These are phyloP conservation scores for Blastosporella zonata DNA, from an alignment of 1,284 basidiomycete genomes.

Conservation along the genomic window DNA sequence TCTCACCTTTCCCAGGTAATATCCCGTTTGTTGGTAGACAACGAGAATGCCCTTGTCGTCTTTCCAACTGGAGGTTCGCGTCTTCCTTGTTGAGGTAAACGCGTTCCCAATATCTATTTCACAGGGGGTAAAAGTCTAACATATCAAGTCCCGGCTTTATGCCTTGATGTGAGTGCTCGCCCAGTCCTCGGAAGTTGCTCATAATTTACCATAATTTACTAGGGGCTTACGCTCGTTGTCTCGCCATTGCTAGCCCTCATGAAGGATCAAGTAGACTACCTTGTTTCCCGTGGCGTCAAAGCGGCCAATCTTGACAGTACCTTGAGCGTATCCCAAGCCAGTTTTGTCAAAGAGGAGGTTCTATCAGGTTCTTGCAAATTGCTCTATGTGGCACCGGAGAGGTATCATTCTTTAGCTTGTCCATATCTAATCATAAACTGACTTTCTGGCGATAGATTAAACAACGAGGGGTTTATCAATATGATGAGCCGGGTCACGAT, in stretches of 20 bases:
- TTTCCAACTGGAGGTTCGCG: slow-evolving; percentile 19
- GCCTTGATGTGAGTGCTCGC: slow-evolving; percentile 13
- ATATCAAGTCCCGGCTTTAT: slow-evolving; percentile 18
- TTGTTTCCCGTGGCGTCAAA: slow-evolving; percentile 12
- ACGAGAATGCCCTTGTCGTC: slow-evolving; percentile 17
- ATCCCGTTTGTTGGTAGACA: slow-evolving; percentile 13
- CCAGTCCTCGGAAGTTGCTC: neutral
- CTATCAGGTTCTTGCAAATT: slow-evolving; percentile 15
- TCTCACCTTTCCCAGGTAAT: slow-evolving; percentile 9
- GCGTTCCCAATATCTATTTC: neutral
- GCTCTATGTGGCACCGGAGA: slow-evolving; percentile 20
- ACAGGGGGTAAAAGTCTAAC: slow-evolving; percentile 19
- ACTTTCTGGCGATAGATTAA: slow-evolving; percentile 10
- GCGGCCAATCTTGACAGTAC: slow-evolving; percentile 17
- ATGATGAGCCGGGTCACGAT: slow-evolving; percentile 50
- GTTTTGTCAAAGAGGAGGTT: slow-evolving; percentile 13
- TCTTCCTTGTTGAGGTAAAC: neutral
- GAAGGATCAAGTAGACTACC: slow-evolving; percentile 18
- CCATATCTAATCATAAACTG: neutral
- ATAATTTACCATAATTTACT: neutral
- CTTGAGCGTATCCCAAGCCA: slow-evolving; percentile 6
- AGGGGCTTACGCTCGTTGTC: slow-evolving; percentile 18
- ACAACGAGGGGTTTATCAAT: slow-evolving; percentile 19
- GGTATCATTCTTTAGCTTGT: neutral
- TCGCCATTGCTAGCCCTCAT: slow-evolving; percentile 17